Evolutionary conservation across 495 filamentous ascomycete genomes (phyloP).

Genomic region (Achaetomiella virescens): DNA sequence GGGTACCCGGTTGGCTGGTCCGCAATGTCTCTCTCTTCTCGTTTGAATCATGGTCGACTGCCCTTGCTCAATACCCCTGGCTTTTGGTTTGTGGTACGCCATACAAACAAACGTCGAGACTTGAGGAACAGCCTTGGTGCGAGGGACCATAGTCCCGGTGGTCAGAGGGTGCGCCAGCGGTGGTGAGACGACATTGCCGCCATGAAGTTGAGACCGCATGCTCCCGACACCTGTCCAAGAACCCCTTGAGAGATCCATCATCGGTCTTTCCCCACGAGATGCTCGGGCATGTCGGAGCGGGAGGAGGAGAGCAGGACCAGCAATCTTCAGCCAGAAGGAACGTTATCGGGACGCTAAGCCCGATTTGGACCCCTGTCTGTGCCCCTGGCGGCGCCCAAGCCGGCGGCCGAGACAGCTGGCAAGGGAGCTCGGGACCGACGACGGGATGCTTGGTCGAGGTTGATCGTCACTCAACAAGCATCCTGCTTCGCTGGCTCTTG

Average conservation of each 20-base stretch:
- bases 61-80: not conserved
- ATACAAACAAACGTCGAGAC: not conserved
- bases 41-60: no score
- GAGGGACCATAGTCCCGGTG: no score
- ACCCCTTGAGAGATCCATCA: not conserved
- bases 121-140: not conserved
- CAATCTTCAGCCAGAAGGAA: not conserved
- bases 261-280: not conserved
- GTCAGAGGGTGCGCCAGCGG: not conserved
- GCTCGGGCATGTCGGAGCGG: not conserved
- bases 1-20: not conserved
- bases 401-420: not conserved
- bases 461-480: no score
- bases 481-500: no score
- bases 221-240: not conserved
- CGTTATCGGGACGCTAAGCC: not conserved
- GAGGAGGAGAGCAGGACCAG: not conserved
- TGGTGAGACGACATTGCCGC: not conserved
- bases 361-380: not conserved
- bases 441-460: no score
- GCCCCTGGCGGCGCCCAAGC: not conserved
- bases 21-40: no score
- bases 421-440: not conserved
- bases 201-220: not conserved
- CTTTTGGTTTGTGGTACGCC: not conserved